phyloP scores from a whole-genome alignment of 257 asterid species.

The Jacaranda copaia region DNA sequence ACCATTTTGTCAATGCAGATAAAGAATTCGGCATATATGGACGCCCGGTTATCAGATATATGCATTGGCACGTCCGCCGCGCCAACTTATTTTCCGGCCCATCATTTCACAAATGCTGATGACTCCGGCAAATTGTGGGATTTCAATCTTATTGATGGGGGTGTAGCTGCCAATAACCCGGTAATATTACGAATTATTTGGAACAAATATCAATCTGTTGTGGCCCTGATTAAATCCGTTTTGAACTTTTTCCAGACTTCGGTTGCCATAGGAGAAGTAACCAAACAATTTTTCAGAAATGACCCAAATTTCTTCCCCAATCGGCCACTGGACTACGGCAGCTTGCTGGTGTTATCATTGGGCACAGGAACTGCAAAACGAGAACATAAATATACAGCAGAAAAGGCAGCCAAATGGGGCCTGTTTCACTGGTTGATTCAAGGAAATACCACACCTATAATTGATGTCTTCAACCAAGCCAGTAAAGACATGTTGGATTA shows the following conservation, averaged over 20 bases:
- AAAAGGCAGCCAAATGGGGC: conserved; percentile 60
- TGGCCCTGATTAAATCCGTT: not conserved
- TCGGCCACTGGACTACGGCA: conserved; percentile 47
- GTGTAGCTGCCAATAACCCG: conserved; percentile 72
- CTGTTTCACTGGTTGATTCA: conserved; percentile 58
- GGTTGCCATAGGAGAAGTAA: conserved; percentile 58
- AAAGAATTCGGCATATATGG: conserved; percentile 38
- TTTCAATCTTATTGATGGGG: conserved; percentile 72
- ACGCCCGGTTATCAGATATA: conserved; percentile 63
- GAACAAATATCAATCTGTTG: no score
- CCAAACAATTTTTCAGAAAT: conserved; percentile 35
- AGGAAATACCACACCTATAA: conserved; percentile 46
- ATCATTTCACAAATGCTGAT: conserved; percentile 52
- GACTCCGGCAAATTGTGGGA: conserved; percentile 51
- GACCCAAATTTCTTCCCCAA: conserved; percentile 48
- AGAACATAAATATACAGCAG: conserved; percentile 50
- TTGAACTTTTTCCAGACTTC: conserved; percentile 42
- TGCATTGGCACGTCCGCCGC: conserved; percentile 74
- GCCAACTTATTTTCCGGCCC: conserved; percentile 65
- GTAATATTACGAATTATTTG: conserved; percentile 32
- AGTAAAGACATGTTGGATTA: conserved; percentile 56
- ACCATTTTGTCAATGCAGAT: conserved; percentile 38
- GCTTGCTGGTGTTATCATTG: conserved; percentile 55
- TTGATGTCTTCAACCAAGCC: conserved; percentile 55
- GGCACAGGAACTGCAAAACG: conserved; percentile 61